Percentiles rank a stretch among this genome's conserved stretches.
These are phyloP conservation scores for Filobasidium wieringae DNA, from an alignment of 768 basidiomycete genomes.

Conservation along the genomic window DNA sequence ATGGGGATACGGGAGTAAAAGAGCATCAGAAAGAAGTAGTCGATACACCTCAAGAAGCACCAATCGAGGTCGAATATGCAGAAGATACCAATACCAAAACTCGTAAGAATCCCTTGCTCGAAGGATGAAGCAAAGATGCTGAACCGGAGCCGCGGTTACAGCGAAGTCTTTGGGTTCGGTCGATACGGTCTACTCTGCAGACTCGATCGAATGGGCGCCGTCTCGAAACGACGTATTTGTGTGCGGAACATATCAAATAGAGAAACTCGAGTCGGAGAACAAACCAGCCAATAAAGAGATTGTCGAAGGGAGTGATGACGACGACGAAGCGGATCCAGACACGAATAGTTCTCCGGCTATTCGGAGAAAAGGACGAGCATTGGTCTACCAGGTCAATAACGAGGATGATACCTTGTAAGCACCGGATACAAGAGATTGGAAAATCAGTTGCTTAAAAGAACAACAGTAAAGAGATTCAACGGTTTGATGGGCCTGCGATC, in stretches of 20 bases:
- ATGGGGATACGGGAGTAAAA: no score
- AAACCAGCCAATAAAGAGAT: conserved; percentile 32
- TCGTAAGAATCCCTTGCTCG: no score
- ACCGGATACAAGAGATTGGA: not conserved
- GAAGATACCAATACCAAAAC: no score
- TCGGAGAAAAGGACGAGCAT: conserved; percentile 55
- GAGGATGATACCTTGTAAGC: conserved; percentile 29
- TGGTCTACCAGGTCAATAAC: conserved; percentile 49
- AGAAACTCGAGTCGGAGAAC: conserved; percentile 39
- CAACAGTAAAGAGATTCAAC: conserved; percentile 49
- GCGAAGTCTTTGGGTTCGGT: conserved; percentile 24
- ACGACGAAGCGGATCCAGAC: conserved; percentile 18
- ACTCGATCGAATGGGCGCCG: conserved; percentile 70
- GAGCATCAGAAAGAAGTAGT: no score
- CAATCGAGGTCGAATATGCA: no score
- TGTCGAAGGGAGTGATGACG: conserved; percentile 16
- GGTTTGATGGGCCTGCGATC: conserved; percentile 62
- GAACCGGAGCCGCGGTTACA: no score
- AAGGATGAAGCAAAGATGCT: no score
- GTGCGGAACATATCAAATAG: conserved; percentile 84
- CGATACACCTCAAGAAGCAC: no score
- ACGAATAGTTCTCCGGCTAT: conserved; percentile 16
- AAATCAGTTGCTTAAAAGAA: not conserved
- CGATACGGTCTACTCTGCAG: conserved; percentile 74
- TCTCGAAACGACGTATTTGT: conserved; percentile 55